Evolutionary conservation across 768 basidiomycete species (phyloP), one percentile per base, ranked within the genome.

Genomic region (Podaxis sp.): DNA sequence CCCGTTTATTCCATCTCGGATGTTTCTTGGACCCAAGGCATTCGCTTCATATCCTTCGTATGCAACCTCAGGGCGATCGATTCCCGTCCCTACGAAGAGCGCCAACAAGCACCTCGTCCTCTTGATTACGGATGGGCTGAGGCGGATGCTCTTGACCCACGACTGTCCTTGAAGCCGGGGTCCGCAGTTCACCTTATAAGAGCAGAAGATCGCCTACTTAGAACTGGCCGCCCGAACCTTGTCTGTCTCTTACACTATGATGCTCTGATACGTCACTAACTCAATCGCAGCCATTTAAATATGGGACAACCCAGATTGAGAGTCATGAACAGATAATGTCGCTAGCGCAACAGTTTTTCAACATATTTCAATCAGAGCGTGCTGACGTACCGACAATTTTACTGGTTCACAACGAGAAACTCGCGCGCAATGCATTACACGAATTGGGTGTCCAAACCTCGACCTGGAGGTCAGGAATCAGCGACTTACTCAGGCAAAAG

Each of bases 391-490:
- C 84, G 0, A 67, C 78, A 55, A 66, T 86, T 27, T 68, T 87
- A 4, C 75, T 87, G 6, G 80, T 85, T 3, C 75, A 80, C 47
- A 73, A 81, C 27, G 74, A 78, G 61, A 69, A 75, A 43, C 69
- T 77, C 64, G 75, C 81, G 0, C 66, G 72, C 6, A 73, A 73
- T n/a, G 71, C 78, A 8, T 72, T 87, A 6, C 65, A 65, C 15
- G 77, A 75, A 38, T 72, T 80, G 12, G 80, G 78, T 12, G 69
- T 85, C 17, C 74, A 84, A 40, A 72, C 72, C 7, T 71, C 71
- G 17, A 49, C 53, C 1, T 87, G 80, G 79, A 68, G 73, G 1
- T 71, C 70, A 9, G 81, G 81, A 2, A 70, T 85, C 38, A 71
- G 67, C 57, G 70, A 72, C 7, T 63, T 81, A 11, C 56, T 79